phyloP scores from a whole-genome alignment of 352 stramenopile genomes.

The Globisporangium solare region DNA sequence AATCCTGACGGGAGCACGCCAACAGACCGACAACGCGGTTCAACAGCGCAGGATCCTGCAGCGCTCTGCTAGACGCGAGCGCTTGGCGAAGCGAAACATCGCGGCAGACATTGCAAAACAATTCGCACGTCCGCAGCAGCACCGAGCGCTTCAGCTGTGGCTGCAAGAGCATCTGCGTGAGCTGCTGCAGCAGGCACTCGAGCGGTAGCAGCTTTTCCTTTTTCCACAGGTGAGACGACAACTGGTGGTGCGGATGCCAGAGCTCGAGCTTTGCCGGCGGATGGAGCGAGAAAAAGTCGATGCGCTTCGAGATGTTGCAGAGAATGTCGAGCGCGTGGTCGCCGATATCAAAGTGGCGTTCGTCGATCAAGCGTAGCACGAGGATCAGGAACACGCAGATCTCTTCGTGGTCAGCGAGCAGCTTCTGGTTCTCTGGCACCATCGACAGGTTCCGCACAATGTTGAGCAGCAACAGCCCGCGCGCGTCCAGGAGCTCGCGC shows the following conservation, averaged over 20 bases:
- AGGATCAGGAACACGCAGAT: constrained; percentile 60
- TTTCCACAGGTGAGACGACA: constrained; percentile 56
- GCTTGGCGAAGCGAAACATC: constrained; percentile 41
- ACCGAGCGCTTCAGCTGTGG: constrained; percentile 40
- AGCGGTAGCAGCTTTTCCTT: constrained; percentile 53
- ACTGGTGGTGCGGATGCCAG: constrained; percentile 58
- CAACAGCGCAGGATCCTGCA: constrained; percentile 43
- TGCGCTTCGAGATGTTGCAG: constrained; percentile 61
- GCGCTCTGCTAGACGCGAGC: constrained; percentile 35
- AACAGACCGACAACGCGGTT: constrained; percentile 48
- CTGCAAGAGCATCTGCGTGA: constrained; percentile 37
- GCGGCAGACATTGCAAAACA: constrained; percentile 55
- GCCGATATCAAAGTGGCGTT: constrained; percentile 41
- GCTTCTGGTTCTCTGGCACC: constrained; percentile 63
- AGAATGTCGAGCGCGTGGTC: constrained; percentile 76
- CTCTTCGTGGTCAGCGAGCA: constrained; percentile 60
- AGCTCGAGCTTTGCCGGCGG: constrained; percentile 45
- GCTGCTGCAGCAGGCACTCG: constrained; percentile 55
- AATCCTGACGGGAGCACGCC: constrained; percentile 49
- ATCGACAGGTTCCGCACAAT: constrained; percentile 77
- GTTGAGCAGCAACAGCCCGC: constrained; percentile 58
- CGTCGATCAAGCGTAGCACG: constrained; percentile 35
- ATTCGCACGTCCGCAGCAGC: constrained; percentile 53
- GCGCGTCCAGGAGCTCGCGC: constrained; percentile 51
- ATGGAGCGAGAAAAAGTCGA: constrained; percentile 65